Evolutionary conservation across 2,329 filamentous ascomycete genomes (phyloP).

Genomic region (Xylariaceae sp.): DNA sequence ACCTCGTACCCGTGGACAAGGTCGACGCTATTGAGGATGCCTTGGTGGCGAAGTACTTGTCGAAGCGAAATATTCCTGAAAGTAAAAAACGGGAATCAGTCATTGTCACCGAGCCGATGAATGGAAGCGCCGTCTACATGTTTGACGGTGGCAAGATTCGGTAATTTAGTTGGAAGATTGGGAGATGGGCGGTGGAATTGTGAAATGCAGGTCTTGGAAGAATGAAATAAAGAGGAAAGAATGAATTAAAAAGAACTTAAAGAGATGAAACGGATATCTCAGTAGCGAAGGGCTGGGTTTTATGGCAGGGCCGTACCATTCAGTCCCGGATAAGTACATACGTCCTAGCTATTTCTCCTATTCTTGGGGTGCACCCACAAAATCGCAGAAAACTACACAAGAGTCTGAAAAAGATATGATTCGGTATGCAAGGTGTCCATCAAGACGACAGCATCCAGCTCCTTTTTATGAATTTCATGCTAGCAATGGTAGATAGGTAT

Average conservation of each 20-base stretch:
- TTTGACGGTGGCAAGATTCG: conserved; percentile 30
- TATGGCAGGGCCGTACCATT: no score
- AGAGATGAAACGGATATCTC: no score
- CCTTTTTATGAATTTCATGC: no score
- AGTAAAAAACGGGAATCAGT: conserved; percentile 76
- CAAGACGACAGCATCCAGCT: no score
- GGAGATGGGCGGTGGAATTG: background rate
- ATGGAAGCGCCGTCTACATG: conserved; percentile 56
- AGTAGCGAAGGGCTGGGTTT: no score
- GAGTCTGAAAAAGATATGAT: no score
- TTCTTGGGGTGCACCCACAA: background rate
- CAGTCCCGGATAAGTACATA: no score
- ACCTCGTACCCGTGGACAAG: conserved; percentile 80
- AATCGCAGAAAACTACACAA: background rate
- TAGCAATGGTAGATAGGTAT: no score
- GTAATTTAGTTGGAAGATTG: background rate
- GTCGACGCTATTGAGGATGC: conserved; percentile 72
- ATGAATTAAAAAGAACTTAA: no score
- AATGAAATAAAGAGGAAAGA: background rate
- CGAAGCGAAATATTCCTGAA: conserved; percentile 56
- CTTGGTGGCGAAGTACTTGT: conserved; percentile 78
- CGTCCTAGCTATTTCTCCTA: background rate
- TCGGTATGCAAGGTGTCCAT: no score
- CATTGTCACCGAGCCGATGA: conserved; percentile 81
- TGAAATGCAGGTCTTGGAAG: background rate